Percentiles rank a stretch among this genome's conserved stretches.
These are phyloP conservation scores for Aspergillus fructus DNA, from an alignment of 2,329 filamentous ascomycete genomes.

Conservation along the genomic window DNA sequence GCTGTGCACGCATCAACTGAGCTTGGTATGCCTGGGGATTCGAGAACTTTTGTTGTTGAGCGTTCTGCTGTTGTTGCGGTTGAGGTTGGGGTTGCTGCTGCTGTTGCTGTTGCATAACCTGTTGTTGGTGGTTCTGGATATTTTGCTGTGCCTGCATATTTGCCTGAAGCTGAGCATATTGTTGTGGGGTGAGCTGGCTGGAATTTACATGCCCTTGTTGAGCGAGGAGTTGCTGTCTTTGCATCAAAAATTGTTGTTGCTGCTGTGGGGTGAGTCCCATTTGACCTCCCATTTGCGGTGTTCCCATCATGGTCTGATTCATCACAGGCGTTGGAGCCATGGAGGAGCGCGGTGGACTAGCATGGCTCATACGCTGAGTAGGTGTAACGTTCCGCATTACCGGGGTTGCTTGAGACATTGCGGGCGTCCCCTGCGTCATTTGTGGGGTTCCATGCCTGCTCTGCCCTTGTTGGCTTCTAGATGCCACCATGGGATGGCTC, in stretches of 20 bases:
- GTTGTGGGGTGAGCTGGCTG: constrained; percentile 41
- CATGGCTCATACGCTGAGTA: constrained; percentile 47
- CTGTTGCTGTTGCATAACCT: constrained; percentile 39
- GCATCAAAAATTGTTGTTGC: constrained; percentile 37
- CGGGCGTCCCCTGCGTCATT: constrained; percentile 47
- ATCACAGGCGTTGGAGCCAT: constrained; percentile 47
- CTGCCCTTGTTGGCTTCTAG: constrained; percentile 46
- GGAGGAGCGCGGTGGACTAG: constrained; percentile 44
- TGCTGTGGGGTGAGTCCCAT: constrained; percentile 42
- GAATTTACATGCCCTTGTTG: constrained; percentile 37
- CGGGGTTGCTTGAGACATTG: constrained; percentile 48
- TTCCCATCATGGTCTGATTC: constrained; percentile 42
- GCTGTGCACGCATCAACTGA: constrained; percentile 39
- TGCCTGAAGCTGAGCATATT: constrained; percentile 43
- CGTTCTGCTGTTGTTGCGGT: constrained; percentile 20
- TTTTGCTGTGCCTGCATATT: constrained; percentile 49
- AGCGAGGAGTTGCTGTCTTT: constrained; percentile 40
- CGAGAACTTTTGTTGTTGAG: constrained; percentile 26
- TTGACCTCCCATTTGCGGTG: constrained; percentile 38
- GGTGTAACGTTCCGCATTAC: constrained; percentile 49
- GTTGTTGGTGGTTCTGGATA: constrained; percentile 44
- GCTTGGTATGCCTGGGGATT: constrained; percentile 38
- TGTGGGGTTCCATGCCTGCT: constrained; percentile 51
- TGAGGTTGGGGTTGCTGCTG: constrained; percentile 34
- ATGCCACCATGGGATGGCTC: constrained; percentile 46